Percentiles rank a stretch among this genome's conserved stretches.
These are phyloP conservation scores for Venustampulla echinocandica DNA, from an alignment of 495 filamentous ascomycete species.

Conservation along the genomic window DNA sequence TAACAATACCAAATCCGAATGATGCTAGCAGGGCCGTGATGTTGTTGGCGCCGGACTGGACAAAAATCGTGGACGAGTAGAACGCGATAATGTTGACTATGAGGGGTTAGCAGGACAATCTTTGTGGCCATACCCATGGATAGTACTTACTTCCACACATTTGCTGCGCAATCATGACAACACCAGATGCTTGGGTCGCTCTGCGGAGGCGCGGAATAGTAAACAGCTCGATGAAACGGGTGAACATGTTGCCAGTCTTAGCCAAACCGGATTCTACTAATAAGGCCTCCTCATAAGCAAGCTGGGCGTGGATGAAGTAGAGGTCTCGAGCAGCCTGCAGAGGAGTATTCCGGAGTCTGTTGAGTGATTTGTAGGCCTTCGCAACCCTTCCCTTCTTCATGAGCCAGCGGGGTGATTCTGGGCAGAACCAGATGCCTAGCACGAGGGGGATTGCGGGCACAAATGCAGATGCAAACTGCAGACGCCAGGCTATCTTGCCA, in stretches of 20 bases:
- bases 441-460: slow-evolving; percentile 61
- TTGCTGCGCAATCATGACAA: slow-evolving; percentile 62
- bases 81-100: slow-evolving; percentile 59
- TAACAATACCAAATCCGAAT: slow-evolving; percentile 52
- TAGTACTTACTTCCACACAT: slow-evolving; percentile 36
- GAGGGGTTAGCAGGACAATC: slow-evolving; percentile 10
- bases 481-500: slow-evolving; percentile 49
- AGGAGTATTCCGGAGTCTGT: slow-evolving; percentile 50
- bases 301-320: slow-evolving; percentile 56
- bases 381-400: slow-evolving; percentile 55
- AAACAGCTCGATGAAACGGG: slow-evolving; percentile 55
- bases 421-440: slow-evolving; percentile 53
- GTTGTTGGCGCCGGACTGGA: slow-evolving; percentile 40
- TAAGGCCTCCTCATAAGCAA: slow-evolving; percentile 39
- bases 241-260: slow-evolving; percentile 37
- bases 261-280: slow-evolving; percentile 19
- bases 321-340: slow-evolving; percentile 70
- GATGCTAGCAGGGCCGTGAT: slow-evolving; percentile 42
- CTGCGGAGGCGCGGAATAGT: slow-evolving; percentile 59
- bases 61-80: slow-evolving; percentile 57
- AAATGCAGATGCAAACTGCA: slow-evolving; percentile 58
- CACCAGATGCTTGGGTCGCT: slow-evolving; percentile 51
- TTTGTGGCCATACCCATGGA: not conserved
- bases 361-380: slow-evolving; percentile 55
- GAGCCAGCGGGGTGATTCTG: slow-evolving; percentile 58